phyloP scores from a whole-genome alignment of 495 filamentous ascomycete species.

The Annulohypoxylon moriforme region DNA sequence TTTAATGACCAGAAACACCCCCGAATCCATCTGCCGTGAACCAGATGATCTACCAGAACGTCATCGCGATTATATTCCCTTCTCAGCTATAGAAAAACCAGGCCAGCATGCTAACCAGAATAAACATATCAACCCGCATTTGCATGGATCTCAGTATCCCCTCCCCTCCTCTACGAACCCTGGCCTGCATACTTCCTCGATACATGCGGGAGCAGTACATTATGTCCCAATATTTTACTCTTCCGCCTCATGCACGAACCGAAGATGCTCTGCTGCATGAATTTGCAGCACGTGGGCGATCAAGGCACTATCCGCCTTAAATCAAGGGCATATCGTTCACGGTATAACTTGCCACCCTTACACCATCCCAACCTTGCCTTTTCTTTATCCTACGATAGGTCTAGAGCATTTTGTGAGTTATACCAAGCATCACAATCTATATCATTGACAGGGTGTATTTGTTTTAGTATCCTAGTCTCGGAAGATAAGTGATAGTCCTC shows the following conservation, averaged over 20 bases:
- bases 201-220: conserved; percentile 17
- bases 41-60: neutral
- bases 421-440: conserved; percentile 20
- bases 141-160: conserved; percentile 10
- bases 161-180: conserved; percentile 8
- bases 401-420: conserved; percentile 12
- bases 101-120: conserved; percentile 2
- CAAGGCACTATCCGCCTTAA: conserved; percentile 20
- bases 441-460: conserved; percentile 26
- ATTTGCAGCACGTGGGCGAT: conserved; percentile 34
- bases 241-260: conserved; percentile 28
- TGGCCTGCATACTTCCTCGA: conserved; percentile 19
- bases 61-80: neutral
- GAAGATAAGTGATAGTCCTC: conserved; percentile 25
- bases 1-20: neutral
- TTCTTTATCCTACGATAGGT: conserved; percentile 13
- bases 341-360: conserved; percentile 17
- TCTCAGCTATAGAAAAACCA: neutral
- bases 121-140: conserved; percentile 6
- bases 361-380: conserved; percentile 11
- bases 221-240: conserved; percentile 5
- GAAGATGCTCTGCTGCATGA: conserved; percentile 19
- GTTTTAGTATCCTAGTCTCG: conserved; percentile 22
- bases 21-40: neutral
- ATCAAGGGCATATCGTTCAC: conserved; percentile 12